These are phyloP conservation scores for Diversispora eburnea DNA, from an alignment of 192 early-diverging fungal species.

Conservation along the genomic window DNA sequence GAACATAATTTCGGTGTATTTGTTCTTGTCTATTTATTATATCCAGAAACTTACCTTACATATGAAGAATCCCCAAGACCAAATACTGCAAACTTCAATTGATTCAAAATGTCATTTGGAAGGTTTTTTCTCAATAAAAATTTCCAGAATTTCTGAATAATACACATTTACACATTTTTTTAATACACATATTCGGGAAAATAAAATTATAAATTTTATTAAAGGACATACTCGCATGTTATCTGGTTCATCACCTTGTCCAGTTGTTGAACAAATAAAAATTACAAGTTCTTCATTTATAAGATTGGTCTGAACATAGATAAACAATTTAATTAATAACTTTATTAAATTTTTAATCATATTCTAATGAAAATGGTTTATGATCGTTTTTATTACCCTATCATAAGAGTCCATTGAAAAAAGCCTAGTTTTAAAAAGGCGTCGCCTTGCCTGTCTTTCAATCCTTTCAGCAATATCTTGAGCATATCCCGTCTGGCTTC, in stretches of 20 bases:
- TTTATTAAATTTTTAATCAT: background rate
- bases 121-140: constrained; percentile 82
- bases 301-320: constrained; percentile 45
- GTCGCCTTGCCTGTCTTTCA: constrained; percentile 69
- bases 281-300: constrained; percentile 60
- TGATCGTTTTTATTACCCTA: too few relatives aligned
- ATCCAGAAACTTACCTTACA: constrained; percentile 51
- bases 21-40: background rate
- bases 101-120: constrained; percentile 58
- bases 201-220: background rate
- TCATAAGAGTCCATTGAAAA: constrained; percentile 78
- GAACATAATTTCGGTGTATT: background rate
- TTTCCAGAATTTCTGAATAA: constrained; percentile 73
- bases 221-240: constrained; percentile 72
- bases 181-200: too few relatives aligned
- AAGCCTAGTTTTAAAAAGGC: constrained; percentile 62
- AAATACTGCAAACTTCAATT: constrained; percentile 82
- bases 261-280: constrained; percentile 91
- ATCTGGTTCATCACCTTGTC: constrained; percentile 87
- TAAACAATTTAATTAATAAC: background rate
- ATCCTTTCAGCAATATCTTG: constrained; percentile 87
- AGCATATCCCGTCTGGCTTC: constrained; percentile 89
- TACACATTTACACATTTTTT: background rate
- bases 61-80: constrained; percentile 96
- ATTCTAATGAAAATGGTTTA: background rate